Percentiles rank a stretch among this genome's conserved stretches.
These are phyloP conservation scores for Spatholobus suberectus DNA, from an alignment of 306 rosid genomes.

Conservation along the genomic window DNA sequence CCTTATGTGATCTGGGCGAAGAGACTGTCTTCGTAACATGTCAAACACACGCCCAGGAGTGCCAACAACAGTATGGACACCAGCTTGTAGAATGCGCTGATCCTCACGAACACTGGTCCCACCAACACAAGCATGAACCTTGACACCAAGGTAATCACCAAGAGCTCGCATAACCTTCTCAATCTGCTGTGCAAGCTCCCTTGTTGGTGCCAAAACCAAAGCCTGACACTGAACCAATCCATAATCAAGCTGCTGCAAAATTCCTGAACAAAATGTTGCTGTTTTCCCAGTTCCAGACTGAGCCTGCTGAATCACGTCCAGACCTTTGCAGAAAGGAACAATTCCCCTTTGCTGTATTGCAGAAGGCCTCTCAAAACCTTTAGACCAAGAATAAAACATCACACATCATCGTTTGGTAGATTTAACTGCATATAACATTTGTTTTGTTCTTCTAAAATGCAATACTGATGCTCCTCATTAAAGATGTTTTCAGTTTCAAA, in stretches of 20 bases:
- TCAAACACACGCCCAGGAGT: slow-evolving; percentile 98
- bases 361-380: slow-evolving; percentile 98
- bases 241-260: slow-evolving; percentile 91
- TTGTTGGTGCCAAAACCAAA: slow-evolving; percentile 90
- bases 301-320: slow-evolving; percentile 97
- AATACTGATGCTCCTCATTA: neutral
- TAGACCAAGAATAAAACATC: slow-evolving; percentile 23
- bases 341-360: slow-evolving; percentile 97
- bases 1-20: slow-evolving; percentile 71
- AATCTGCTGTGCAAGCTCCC: slow-evolving; percentile 96
- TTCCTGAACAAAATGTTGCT: slow-evolving; percentile 93
- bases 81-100: slow-evolving; percentile 94
- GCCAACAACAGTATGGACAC: slow-evolving; percentile 94
- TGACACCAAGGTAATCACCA: slow-evolving; percentile 95
- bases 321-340: slow-evolving; percentile 93
- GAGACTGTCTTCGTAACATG: slow-evolving; percentile 93
- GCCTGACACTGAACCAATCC: slow-evolving; percentile 88
- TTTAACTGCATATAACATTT: neutral
- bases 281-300: slow-evolving; percentile 98
- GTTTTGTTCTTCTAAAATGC: neutral
- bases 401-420: neutral
- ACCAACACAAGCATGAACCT: slow-evolving; percentile 97
- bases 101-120: slow-evolving; percentile 99
- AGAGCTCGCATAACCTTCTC: slow-evolving; percentile 99
- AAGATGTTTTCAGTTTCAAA: neutral